Conservation (phyloP, 441 rosid species). For the Erodium texanum region DNA sequence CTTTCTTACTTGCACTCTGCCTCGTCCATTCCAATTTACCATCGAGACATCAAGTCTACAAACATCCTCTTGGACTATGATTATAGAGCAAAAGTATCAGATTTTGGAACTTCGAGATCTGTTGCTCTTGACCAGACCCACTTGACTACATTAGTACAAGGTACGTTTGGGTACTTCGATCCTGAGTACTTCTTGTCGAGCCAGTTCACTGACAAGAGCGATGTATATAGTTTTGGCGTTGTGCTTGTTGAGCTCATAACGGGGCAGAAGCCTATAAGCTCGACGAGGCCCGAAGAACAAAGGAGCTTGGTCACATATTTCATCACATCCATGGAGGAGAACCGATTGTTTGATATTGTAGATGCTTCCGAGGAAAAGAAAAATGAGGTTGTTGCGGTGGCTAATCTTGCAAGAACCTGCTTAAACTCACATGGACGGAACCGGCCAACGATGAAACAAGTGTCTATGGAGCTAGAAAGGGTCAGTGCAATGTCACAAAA, state of each 20-base stretch:
- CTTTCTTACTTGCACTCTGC: neutral
- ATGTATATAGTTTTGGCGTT: neutral
- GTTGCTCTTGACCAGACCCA: neutral
- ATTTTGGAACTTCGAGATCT: slow-evolving; percentile 2
- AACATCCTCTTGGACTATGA: neutral
- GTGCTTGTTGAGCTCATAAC: neutral
- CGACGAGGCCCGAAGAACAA: neutral
- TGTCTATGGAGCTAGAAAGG: neutral
- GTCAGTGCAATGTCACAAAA: neutral
- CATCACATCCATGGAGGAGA: neutral
- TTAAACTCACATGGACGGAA: neutral
- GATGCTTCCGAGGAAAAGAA: neutral
- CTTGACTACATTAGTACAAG: neutral
- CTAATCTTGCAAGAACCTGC: neutral
- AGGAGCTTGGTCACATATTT: neutral
- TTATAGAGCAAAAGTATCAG: neutral
- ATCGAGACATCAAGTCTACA: neutral
- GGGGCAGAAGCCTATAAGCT: neutral
- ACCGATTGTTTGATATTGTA: neutral
- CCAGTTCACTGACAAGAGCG: neutral
- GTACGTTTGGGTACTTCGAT: slow-evolving; percentile 3
- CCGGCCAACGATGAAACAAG: neutral
- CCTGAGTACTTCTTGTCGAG: neutral
- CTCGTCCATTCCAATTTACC: neutral
- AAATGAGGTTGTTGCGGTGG: neutral